Base-by-base conservation (phyloP, 805 yeast species). In the Priceomyces fermenticarens region DNA sequence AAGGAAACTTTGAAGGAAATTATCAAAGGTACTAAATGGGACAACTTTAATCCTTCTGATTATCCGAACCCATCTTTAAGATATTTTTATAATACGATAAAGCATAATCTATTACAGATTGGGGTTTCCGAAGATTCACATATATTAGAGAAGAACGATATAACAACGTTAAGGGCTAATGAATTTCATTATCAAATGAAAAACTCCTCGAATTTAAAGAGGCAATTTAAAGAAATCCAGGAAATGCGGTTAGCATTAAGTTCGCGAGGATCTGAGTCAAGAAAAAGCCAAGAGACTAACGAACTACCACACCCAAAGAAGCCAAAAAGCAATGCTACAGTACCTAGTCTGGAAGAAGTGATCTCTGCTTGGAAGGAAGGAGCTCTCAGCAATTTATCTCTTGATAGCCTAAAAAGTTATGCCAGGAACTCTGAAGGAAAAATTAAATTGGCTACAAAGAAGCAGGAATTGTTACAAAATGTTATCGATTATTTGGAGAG, bases 41-140 rank as follows among this genome's bases (percentile, higher is more conserved):
- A 62, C 9, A 56, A 77, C 0, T 87, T 80, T 51, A 59, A 63
- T 8, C 89, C 93, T 0, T 54, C 58, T 5, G 74, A 79, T 9
- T 82, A 68, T 49, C 71, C 73, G 15, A 86, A 85, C 53, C 95
- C 95, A 0, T 65, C 75, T 3, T 58, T 88, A 30, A 80, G 80
- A 45, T 83, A 82, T 70, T 85, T 82, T 53, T 81, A 78, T 58
- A 75, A 77, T 42, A 62, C 81, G 0, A 58, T 88, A 13, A 82
- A 83, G 51, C 83, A 84, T 39, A 76, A 78, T 42, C 70, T 86
- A 12, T 62, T 88, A 36, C 90, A 85, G 50, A 57, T 54, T 7
- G 60, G 51, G 30, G 32, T 54, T 15, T 36, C 45, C 10, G 40
- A 39, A 1, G 32, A 29, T 41, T 39, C 26, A 56, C 58, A 38